Evolutionary conservation across 2,329 filamentous ascomycete species (phyloP), one percentile per base, ranked within the genome.

Genomic region (Stemphylium vesicarium): DNA sequence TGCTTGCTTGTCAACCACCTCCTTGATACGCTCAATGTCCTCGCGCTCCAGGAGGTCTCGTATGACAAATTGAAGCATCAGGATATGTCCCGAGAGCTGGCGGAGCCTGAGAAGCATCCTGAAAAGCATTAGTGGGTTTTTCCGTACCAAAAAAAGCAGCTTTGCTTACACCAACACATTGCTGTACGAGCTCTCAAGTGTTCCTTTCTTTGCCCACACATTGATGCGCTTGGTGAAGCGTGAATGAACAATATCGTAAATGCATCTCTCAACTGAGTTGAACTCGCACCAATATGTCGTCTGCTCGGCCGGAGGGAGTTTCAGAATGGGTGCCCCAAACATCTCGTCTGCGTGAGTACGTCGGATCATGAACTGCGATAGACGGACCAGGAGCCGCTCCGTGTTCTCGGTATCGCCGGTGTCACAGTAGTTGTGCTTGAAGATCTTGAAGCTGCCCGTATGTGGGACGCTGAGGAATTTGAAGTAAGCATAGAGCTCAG

Each of bases 281-380:
- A 87, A 85, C 0, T 81, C 62, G 0, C 84, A 71, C 57, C 65
- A 69, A 4, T 78, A 61, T 0, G 78, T 78, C 2, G 64, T 66
- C 46, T 82, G 75, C 7, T 72, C 72, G 0, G 85, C 79, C 12
- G 72, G 69, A 0, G 85, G 85, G 0, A 88, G 74, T 8, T 79
- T 81, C 13, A 87, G 66, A 1, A 88, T 80, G 0, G 83, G 81
- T 0, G 78, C 72, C 1, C 79, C 77, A 56, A 87, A 83, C 13
- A 87, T 74, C 9, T 60, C 50, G 35, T 84, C 82, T 1, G 71
- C 69, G 66, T 86, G 83, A 0, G 84, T 86, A 5, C 84, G 77
- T 4, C 84, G 77, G 13, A 84, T 77, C 80, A 87, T 83, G 48
- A 84, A 79, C 53, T 72, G 76, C 1, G 68, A 63, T 0, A 81